Conservation (phyloP, 805 yeast genomes). For the Starmera quercuum region DNA sequence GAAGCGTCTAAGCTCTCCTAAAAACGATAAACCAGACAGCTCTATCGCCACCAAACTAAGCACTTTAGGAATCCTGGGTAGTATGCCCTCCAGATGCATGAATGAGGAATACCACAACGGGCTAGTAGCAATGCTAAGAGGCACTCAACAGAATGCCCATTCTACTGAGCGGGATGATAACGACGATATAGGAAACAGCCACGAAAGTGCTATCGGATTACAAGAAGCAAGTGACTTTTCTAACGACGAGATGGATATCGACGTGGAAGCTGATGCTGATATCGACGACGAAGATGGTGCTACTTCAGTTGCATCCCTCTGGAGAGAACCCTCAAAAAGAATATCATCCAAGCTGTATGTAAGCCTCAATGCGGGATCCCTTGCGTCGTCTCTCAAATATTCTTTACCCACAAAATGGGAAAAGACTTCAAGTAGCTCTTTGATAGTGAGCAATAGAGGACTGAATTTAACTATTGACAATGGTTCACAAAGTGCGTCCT, state of each 20-base stretch:
- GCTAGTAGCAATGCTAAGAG: constrained; percentile 5
- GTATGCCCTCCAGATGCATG: constrained; percentile 10
- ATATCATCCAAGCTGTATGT: no score
- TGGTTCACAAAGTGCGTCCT: background rate
- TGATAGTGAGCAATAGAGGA: constrained; percentile 7
- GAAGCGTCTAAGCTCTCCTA: constrained; percentile 3
- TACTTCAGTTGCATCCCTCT: background rate
- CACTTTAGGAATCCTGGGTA: constrained; percentile 12
- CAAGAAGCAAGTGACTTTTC: background rate
- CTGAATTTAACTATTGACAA: constrained; percentile 8
- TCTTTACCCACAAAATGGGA: constrained; percentile 18
- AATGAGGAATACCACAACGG: constrained; percentile 6
- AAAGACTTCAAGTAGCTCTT: constrained; percentile 1
- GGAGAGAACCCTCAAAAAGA: constrained; percentile 3
- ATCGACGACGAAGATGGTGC: background rate
- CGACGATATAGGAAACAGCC: no score
- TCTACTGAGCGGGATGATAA: no score
- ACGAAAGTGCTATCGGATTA: no score
- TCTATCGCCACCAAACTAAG: constrained; percentile 6
- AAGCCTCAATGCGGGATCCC: no score
- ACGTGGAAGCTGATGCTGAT: constrained; percentile 1
- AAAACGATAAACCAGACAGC: constrained; percentile 1
- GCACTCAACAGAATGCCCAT: no score
- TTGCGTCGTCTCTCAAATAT: constrained; percentile 5
- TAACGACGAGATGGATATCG: background rate